Base-by-base conservation (phyloP, 768 basidiomycete species). In the Lactarius vividus region DNA sequence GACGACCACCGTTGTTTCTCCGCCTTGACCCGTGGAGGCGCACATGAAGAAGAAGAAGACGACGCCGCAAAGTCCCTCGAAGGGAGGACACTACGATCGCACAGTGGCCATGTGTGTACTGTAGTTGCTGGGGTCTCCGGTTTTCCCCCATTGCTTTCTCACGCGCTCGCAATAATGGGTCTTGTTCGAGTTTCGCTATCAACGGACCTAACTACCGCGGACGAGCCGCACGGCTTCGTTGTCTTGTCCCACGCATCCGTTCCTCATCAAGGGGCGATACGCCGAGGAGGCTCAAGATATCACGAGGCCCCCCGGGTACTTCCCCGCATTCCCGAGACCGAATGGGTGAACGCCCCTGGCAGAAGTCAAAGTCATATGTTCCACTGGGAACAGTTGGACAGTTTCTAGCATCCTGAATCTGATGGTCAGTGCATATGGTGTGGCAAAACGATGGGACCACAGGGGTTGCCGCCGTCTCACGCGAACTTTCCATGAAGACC, bases 241-340 rank as follows among this genome's bases (percentile, higher is more conserved):
- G 58, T 63, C 31, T 68, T 68, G 16, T 26, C 26, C 11, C 74
- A 75, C 6, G 77, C 75, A 4, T 39, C 15, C 37, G 37, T 71
- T 78, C 13, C 53, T 79, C 9, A 74, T 75, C 52, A 79, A 80
- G 37, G 79, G 77, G 1, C 66, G 64, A 13, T 72, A 78, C 61
- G 35, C 35, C 35, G 82, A 82, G 59, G 73, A 75, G 61, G 79
- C 77, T 52, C 73, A 76, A 28, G 79, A 81, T 64, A 70, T 71
- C 10, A 75, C 73, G 20, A 53, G 74, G 5, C 56, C 9, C 28
- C 13, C 79, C 79, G 3, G 80, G 2, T 80, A 76, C 62, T 77
- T 79, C 58, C 62, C 35, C 64, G 68, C 20, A 74, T 79, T 16
- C 67, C 72, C 31, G 70, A 71, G 29, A 72, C 74, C 23, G 76